Evolutionary conservation across 805 yeast species (phyloP), one percentile per base, ranked within the genome.

Genomic region (Saturnispora galanensis): DNA sequence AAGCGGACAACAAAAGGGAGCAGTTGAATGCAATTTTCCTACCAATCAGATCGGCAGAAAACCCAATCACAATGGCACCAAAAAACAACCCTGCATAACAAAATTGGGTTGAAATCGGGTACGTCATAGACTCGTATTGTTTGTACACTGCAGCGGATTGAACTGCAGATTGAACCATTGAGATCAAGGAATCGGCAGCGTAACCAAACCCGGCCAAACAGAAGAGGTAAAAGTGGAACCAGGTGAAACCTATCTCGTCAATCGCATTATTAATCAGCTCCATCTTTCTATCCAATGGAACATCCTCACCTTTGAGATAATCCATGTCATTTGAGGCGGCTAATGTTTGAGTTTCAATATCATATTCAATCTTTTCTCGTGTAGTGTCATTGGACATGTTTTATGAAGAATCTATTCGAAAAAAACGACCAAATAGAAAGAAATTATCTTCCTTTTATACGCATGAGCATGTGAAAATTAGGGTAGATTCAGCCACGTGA

Each of bases 241-340:
- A 68, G 1, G 83, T 76, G 60, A 77, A 74, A 0, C 82, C 82
- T 44, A 77, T 74, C 52, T 77, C 78, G 53, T 77, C 80, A 46
- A 77, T 64, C 13, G 82, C 79, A 46, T 73, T 58, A 56, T 76
- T 74, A 41, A 76, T 60, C 9, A 76, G 56, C 37, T 57, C 59
- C 54, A 74, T 70, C 47, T 73, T 74, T 37, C 56, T 56, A 13
- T 60, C 52, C 35, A 72, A 54, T 2, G 62, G 68, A 4, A 48
- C 49, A 50, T 73, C 78, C 37, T 44, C 46, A 37, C 49, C 51
- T 48, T 56, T 62, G 16, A 52, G 16, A 31, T 42, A 42, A 21
- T 42, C 41, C 17, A 42, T 42, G 26, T 42, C 40, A 9, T 37
- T 36, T 7, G 41, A 37, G 5, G 45, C 26, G 8, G 26, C 13